These are phyloP conservation scores for Termitomyces titanicus DNA, from an alignment of 768 basidiomycete species.

Conservation along the genomic window DNA sequence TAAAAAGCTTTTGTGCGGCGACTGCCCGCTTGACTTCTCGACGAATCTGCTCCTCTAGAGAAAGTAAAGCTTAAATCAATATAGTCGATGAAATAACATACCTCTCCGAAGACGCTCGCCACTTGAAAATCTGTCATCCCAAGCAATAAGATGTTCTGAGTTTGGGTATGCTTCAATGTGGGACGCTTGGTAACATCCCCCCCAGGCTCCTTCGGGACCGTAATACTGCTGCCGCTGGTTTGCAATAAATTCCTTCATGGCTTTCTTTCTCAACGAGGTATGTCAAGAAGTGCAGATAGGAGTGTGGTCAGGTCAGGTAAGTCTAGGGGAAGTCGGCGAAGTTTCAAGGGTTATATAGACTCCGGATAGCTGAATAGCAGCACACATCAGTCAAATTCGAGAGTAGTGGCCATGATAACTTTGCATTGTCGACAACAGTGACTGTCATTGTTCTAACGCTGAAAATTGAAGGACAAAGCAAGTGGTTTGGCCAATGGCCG, in stretches of 20 bases:
- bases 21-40: slow-evolving; percentile 9
- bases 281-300: not conserved
- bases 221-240: not conserved
- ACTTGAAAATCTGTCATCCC: slow-evolving; percentile 2
- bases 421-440: not conserved
- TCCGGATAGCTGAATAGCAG: not conserved
- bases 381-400: not conserved
- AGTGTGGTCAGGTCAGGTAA: not conserved
- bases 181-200: not conserved
- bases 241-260: not conserved
- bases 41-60: slow-evolving; percentile 6
- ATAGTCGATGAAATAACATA: not conserved
- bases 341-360: not conserved
- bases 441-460: not conserved
- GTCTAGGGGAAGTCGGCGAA: not conserved
- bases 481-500: not conserved
- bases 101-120: slow-evolving; percentile 3
- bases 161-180: not conserved
- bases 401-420: not conserved
- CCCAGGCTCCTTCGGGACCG: not conserved
- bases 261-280: not conserved
- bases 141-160: slow-evolving; percentile 6
- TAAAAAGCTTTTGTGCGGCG: slow-evolving; percentile 2
- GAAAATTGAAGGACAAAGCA: not conserved
- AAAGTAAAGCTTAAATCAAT: not conserved